A percentile compares a stretch with the other conserved stretches of the same genome.
These are phyloP conservation scores for Pleurotus platypus DNA, from an alignment of 768 basidiomycete species.

Conservation along the genomic window DNA sequence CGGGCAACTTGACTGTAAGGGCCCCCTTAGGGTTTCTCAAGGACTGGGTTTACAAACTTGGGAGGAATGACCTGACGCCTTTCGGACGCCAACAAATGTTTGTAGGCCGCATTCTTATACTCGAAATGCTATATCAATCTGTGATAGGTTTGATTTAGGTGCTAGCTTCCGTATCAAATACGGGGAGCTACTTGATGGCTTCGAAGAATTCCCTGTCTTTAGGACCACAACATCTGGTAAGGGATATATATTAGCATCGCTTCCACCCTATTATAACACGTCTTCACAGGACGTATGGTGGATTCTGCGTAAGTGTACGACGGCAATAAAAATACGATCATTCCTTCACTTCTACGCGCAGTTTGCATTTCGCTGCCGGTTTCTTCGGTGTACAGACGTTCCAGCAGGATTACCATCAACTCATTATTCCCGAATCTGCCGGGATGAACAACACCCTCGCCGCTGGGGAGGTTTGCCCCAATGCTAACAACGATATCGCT, in stretches of 20 bases:
- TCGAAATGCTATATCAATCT: not conserved
- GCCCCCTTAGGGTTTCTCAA: conserved; percentile 64
- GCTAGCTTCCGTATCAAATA: conserved; percentile 63
- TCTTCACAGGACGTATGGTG: conserved; percentile 41
- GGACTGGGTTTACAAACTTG: conserved; percentile 75
- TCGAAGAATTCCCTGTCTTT: conserved; percentile 55
- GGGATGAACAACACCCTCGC: conserved; percentile 70
- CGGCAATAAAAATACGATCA: not conserved
- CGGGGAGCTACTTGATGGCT: conserved; percentile 42
- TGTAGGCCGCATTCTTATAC: conserved; percentile 4
- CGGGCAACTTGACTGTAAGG: conserved; percentile 41
- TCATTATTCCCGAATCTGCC: conserved; percentile 50
- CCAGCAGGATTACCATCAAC: conserved; percentile 53
- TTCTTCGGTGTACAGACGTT: conserved; percentile 54
- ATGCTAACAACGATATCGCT: conserved; percentile 41
- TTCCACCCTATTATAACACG: not conserved
- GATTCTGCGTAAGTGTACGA: conserved; percentile 36
- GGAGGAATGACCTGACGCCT: conserved; percentile 71
- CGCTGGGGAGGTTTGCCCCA: conserved; percentile 64
- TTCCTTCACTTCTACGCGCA: conserved; percentile 9
- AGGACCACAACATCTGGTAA: conserved; percentile 56
- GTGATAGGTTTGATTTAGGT: conserved; percentile 39
- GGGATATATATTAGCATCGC: not conserved
- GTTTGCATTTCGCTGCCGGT: conserved; percentile 49
- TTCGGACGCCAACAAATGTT: conserved; percentile 73